A percentile compares a stretch with the other conserved stretches of the same genome.
Evolutionary conservation across 208 protist species (phyloP).

Genomic region (Leishmania arabica): DNA sequence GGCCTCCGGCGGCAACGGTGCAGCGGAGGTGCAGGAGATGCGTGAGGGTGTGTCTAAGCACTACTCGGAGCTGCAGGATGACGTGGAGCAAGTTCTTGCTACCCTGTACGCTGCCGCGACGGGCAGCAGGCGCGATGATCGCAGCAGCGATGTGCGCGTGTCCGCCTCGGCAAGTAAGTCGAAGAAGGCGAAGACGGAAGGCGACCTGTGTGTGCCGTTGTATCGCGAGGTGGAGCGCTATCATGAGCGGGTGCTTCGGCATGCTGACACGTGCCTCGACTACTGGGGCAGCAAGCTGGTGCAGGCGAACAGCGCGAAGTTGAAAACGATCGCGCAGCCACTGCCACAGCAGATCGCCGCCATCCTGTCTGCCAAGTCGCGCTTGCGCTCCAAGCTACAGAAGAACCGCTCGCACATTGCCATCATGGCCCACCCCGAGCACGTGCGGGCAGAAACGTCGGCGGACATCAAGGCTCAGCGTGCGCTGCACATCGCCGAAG

Average conservation of each 20-base stretch:
- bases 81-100: conserved; percentile 23
- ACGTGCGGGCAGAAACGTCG: conserved; percentile 38
- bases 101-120: conserved; percentile 31
- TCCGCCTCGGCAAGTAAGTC: not conserved
- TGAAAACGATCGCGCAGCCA: conserved; percentile 73
- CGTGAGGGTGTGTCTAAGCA: conserved; percentile 18
- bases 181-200: conserved; percentile 16
- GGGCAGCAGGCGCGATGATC: not conserved
- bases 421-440: conserved; percentile 77
- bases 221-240: conserved; percentile 30
- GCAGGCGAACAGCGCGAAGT: conserved; percentile 57
- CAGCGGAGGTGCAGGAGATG: conserved; percentile 23
- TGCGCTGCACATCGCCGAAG: conserved; percentile 69
- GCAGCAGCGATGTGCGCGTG: not conserved
- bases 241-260: conserved; percentile 47
- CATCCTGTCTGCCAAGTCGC: conserved; percentile 62
- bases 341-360: conserved; percentile 76
- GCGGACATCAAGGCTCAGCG: conserved; percentile 52
- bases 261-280: conserved; percentile 55
- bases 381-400: conserved; percentile 68
- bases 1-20: conserved; percentile 13
- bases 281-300: conserved; percentile 81
- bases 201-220: not conserved
- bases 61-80: conserved; percentile 38
- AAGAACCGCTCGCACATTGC: conserved; percentile 68